Conservation (phyloP, 495 filamentous ascomycete genomes). For the Neurospora hispaniola region DNA sequence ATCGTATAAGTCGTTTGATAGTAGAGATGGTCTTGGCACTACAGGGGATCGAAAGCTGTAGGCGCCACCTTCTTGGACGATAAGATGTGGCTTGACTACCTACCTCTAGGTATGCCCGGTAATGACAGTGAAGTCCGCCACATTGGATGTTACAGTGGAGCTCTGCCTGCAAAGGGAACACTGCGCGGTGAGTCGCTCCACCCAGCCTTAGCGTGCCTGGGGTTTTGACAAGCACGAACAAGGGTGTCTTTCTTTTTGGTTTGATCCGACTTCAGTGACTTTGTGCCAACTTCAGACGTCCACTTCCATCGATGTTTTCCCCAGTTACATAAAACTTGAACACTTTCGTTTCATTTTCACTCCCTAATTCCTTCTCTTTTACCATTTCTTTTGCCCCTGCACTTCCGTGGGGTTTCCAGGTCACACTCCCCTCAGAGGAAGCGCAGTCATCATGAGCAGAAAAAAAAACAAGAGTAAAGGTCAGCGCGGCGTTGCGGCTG, state of each 20-base stretch:
- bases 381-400: not conserved
- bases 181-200: not conserved
- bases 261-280: not conserved
- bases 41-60: not conserved
- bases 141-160: not conserved
- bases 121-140: not conserved
- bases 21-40: not conserved
- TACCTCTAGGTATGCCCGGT: too few relatives aligned
- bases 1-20: not conserved
- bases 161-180: not conserved
- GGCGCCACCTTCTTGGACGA: not conserved
- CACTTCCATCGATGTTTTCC: not conserved
- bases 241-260: not conserved
- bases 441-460: slow-evolving; percentile 13
- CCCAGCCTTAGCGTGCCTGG: not conserved
- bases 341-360: not conserved
- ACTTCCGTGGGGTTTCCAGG: not conserved
- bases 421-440: not conserved
- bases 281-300: not conserved
- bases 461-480: slow-evolving; percentile 17
- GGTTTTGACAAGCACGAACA: not conserved
- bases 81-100: not conserved
- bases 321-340: not conserved
- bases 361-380: not conserved
- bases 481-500: slow-evolving; percentile 3